phyloP scores from a whole-genome alignment of 1,284 basidiomycete genomes.

The Bjerkandera adusta region DNA sequence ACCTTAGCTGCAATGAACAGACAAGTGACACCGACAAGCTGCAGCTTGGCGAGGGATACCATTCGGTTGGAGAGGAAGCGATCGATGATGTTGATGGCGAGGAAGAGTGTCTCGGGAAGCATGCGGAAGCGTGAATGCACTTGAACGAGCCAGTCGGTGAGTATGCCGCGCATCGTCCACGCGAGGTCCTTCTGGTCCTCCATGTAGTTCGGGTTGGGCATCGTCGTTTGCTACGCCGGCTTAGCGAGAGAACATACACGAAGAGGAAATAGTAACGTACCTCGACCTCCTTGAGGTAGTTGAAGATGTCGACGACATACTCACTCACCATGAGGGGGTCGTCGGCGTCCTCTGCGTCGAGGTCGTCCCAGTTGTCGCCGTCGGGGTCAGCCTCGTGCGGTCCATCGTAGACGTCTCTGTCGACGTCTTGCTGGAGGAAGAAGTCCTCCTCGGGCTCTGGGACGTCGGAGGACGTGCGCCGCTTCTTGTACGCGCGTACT shows the following conservation, averaged over 20 bases:
- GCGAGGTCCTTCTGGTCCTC: slow-evolving; percentile 85
- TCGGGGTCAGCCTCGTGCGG: slow-evolving; percentile 58
- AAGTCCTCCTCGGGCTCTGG: slow-evolving; percentile 58
- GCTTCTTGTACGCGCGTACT: slow-evolving; percentile 62
- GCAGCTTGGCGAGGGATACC: slow-evolving; percentile 90
- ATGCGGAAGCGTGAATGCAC: slow-evolving; percentile 93
- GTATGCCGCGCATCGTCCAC: slow-evolving; percentile 93
- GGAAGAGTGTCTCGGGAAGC: slow-evolving; percentile 94
- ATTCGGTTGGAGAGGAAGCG: slow-evolving; percentile 91
- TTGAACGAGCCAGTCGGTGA: slow-evolving; percentile 97
- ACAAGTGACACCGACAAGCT: slow-evolving; percentile 93
- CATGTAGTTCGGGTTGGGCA: slow-evolving; percentile 92
- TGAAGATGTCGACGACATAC: slow-evolving; percentile 93
- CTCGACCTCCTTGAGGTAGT: slow-evolving; percentile 83
- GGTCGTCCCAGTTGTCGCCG: slow-evolving; percentile 75
- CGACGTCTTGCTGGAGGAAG: slow-evolving; percentile 31
- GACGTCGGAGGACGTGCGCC: slow-evolving; percentile 67
- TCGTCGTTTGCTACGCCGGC: slow-evolving; percentile 61
- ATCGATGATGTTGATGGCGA: slow-evolving; percentile 94
- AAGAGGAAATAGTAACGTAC: slow-evolving; percentile 35
- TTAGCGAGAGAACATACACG: slow-evolving; percentile 13
- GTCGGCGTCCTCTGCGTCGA: slow-evolving; percentile 91
- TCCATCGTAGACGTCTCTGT: slow-evolving; percentile 32
- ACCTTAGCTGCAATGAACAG: slow-evolving; percentile 95
- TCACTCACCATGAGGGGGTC: slow-evolving; percentile 97